Conservation (phyloP, 2,329 filamentous ascomycete genomes). For the Penicillium sp. region DNA sequence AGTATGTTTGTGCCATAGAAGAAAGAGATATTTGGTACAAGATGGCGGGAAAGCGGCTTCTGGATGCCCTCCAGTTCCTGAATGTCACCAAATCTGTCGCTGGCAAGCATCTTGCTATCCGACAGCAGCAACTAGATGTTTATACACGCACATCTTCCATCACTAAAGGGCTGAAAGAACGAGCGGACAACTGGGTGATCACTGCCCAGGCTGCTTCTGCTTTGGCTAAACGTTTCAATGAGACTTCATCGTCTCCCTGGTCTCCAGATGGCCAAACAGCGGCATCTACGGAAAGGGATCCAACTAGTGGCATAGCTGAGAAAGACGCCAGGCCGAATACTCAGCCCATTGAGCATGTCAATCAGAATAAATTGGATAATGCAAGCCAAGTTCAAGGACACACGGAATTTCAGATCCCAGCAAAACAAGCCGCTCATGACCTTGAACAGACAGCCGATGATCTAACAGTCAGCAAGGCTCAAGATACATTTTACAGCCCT, state of each 20-base stretch:
- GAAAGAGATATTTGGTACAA: slow-evolving; percentile 6
- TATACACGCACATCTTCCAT: slow-evolving; percentile 63
- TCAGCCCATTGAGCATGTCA: not conserved
- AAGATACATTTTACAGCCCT: slow-evolving; percentile 56
- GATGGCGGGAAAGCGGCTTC: slow-evolving; percentile 59
- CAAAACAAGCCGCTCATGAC: slow-evolving; percentile 42
- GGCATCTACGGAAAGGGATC: not conserved
- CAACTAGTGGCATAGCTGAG: not conserved
- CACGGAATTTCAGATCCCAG: slow-evolving; percentile 52
- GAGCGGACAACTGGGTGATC: slow-evolving; percentile 59
- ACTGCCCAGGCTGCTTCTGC: slow-evolving; percentile 59
- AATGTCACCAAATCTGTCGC: slow-evolving; percentile 67
- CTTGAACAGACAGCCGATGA: slow-evolving; percentile 24
- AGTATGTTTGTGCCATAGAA: not conserved
- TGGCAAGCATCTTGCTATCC: slow-evolving; percentile 57
- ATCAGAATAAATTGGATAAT: not conserved
- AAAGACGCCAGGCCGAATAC: not conserved
- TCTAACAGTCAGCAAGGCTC: slow-evolving; percentile 49
- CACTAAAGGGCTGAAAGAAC: slow-evolving; percentile 58
- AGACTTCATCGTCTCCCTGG: slow-evolving; percentile 34
- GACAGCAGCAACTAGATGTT: slow-evolving; percentile 58
- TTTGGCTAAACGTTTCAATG: slow-evolving; percentile 56
- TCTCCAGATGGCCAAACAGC: slow-evolving; percentile 18
- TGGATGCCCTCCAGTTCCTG: slow-evolving; percentile 68
- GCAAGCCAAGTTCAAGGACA: slow-evolving; percentile 45